phyloP scores from a whole-genome alignment of 1,284 basidiomycete species.

The Moesziomyces globuligerus region DNA sequence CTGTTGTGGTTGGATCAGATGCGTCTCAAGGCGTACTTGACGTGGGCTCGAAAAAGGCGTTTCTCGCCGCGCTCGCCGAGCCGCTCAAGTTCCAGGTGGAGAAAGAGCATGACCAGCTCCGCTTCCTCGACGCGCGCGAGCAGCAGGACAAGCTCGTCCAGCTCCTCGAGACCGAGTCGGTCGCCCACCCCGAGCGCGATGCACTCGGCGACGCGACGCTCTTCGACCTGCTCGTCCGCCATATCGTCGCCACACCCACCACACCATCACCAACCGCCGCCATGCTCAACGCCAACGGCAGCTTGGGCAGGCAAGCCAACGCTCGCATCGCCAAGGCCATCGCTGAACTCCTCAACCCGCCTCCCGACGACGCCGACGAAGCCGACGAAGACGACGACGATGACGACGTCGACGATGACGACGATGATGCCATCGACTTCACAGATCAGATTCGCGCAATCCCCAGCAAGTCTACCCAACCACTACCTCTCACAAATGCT shows the following conservation, averaged over 20 bases:
- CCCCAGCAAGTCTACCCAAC: background rate
- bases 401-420: conserved; percentile 24
- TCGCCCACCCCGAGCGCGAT: conserved; percentile 2
- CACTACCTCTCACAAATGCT: too few species aligned
- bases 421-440: conserved; percentile 1
- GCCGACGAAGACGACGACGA: conserved; percentile 21
- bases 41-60: conserved; percentile 7
- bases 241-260: conserved; percentile 1
- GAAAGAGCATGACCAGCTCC: conserved; percentile 17
- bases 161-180: conserved; percentile 18
- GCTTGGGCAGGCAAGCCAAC: conserved; percentile 9
- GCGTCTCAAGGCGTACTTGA: background rate
- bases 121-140: conserved; percentile 15
- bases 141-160: conserved; percentile 25
- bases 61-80: conserved; percentile 13
- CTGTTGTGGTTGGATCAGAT: background rate
- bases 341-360: conserved; percentile 10
- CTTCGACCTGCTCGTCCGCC: conserved; percentile 21
- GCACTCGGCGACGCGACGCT: conserved; percentile 14
- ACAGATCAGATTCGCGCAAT: background rate
- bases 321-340: conserved; percentile 5
- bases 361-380: conserved; percentile 3
- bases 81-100: conserved; percentile 16
- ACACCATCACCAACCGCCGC: background rate
- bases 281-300: conserved; percentile 13